A percentile compares a stretch with the other conserved stretches of the same genome.
Evolutionary conservation across 2,329 filamentous ascomycete species (phyloP).

Genomic region (Leptodontidium sp.): DNA sequence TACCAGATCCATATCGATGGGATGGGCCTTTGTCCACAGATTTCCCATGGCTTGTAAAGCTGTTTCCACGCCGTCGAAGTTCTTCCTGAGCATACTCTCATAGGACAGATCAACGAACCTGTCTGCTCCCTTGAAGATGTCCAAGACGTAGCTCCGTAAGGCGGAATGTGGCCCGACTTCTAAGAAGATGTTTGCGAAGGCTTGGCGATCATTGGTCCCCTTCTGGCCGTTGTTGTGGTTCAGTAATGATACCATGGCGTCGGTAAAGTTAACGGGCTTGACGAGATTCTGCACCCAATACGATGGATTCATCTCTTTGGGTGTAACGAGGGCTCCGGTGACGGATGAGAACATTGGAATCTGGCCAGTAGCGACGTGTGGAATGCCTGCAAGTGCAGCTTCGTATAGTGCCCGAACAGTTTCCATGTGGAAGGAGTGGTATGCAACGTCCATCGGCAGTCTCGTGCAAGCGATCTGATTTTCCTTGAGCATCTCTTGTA

Average conservation of each 20-base stretch:
- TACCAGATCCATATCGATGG: conserved; percentile 6
- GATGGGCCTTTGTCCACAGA: neutral
- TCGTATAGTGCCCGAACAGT: conserved; percentile 39
- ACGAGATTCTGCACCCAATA: conserved; percentile 58
- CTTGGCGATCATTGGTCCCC: neutral
- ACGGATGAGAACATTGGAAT: conserved; percentile 1
- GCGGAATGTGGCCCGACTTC: neutral
- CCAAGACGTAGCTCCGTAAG: conserved; percentile 22
- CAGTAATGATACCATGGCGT: conserved; percentile 3
- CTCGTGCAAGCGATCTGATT: conserved; percentile 45
- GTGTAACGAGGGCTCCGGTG: neutral
- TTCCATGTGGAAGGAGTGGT: conserved; percentile 49
- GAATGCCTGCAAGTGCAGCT: neutral
- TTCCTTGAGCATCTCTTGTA: conserved; percentile 9
- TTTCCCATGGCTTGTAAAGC: neutral
- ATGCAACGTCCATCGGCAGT: conserved; percentile 50
- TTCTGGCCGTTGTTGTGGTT: neutral
- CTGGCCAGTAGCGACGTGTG: neutral
- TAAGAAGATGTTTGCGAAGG: conserved; percentile 7
- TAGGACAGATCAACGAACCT: neutral
- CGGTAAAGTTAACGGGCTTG: conserved; percentile 52
- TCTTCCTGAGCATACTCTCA: neutral
- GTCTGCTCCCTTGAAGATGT: neutral
- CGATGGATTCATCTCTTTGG: conserved; percentile 38
- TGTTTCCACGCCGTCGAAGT: neutral